phyloP scores from a whole-genome alignment of 176 grass and related monocot species.

The Eleusine indica region DNA sequence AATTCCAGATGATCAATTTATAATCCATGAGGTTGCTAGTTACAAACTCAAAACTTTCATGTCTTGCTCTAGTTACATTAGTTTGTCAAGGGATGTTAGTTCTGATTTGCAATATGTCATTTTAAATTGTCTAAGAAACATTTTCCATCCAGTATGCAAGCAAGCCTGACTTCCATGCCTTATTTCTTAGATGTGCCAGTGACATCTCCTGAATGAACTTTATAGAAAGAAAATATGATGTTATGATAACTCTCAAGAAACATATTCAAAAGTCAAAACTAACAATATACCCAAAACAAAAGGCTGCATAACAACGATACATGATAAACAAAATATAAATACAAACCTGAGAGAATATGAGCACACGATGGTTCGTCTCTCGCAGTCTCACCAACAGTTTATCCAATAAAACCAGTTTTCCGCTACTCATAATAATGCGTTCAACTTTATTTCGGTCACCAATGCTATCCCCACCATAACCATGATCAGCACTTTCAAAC shows the following conservation, averaged over 20 bases:
- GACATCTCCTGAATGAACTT: constrained; percentile 1
- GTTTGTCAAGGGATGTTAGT: background rate
- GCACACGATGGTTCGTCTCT: constrained; percentile 96
- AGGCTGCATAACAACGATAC: background rate
- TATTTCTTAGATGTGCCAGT: background rate
- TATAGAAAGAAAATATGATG: background rate
- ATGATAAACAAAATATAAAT: constrained; percentile 28
- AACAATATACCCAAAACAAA: constrained; percentile 8
- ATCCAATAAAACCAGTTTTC: constrained; percentile 95
- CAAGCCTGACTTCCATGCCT: no score
- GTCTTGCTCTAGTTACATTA: background rate
- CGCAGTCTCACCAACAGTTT: constrained; percentile 81
- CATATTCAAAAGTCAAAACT: background rate
- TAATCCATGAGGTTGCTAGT: background rate
- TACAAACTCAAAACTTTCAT: background rate
- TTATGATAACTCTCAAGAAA: background rate
- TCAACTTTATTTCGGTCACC: constrained; percentile 94
- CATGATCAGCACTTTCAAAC: constrained; percentile 99
- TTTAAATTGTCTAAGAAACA: background rate
- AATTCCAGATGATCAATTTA: background rate
- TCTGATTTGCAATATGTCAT: background rate
- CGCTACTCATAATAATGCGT: constrained; percentile 95
- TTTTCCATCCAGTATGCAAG: background rate
- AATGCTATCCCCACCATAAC: constrained; percentile 94
- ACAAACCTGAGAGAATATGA: constrained; percentile 97